These are phyloP conservation scores for Sophora flavescens DNA, from an alignment of 306 rosid genomes.

Conservation along the genomic window DNA sequence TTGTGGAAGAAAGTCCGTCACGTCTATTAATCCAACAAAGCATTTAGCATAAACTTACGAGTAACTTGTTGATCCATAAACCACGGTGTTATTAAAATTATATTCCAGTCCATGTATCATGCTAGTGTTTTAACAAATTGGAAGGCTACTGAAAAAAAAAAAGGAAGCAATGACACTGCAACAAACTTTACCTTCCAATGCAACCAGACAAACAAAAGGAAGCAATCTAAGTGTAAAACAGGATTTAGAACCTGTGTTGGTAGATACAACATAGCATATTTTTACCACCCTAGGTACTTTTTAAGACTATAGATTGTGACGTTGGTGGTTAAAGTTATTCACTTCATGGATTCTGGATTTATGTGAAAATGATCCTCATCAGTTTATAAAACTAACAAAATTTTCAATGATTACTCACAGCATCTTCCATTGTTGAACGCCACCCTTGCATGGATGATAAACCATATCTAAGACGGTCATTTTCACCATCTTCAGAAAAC, in stretches of 20 bases:
- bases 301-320: constrained; percentile 18
- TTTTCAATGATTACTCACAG: constrained; percentile 70
- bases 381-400: constrained; percentile 26
- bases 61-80: neutral
- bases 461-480: constrained; percentile 74
- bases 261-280: neutral
- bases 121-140: neutral
- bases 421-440: constrained; percentile 99
- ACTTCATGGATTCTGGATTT: constrained; percentile 27
- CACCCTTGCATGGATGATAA: constrained; percentile 99
- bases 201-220: constrained; percentile 36
- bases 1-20: constrained; percentile 16
- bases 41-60: neutral
- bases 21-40: constrained; percentile 12
- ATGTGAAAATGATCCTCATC: constrained; percentile 11
- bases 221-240: constrained; percentile 18
- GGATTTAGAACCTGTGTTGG: constrained; percentile 7
- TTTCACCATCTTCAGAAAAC: constrained; percentile 89
- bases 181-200: constrained; percentile 16
- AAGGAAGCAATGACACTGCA: neutral
- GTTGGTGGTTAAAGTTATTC: constrained; percentile 31
- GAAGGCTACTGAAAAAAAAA: constrained; percentile 14
- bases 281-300: constrained; percentile 36
- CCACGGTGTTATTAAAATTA: neutral
- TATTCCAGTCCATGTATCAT: neutral